These are phyloP conservation scores for Cokeromyces recurvatus DNA, from an alignment of 371 early-diverging fungal species.

Conservation along the genomic window DNA sequence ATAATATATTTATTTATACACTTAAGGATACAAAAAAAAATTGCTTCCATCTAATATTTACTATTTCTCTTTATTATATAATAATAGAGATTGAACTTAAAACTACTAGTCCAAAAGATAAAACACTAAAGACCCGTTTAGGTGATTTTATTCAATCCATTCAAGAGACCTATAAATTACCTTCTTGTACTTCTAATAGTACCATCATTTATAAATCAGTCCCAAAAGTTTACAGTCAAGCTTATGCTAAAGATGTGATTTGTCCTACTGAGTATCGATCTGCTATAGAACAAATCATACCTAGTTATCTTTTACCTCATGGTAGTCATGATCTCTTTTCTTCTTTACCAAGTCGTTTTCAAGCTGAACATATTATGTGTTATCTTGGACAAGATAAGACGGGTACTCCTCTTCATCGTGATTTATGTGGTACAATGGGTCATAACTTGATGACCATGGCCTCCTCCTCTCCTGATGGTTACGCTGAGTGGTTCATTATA, in stretches of 20 bases:
- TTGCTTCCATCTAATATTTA: neutral
- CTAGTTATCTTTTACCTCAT: slow-evolving; percentile 22
- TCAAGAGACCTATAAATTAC: too few relatives aligned
- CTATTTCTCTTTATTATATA: neutral
- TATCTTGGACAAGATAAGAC: slow-evolving; percentile 27
- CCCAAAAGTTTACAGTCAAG: too few relatives aligned
- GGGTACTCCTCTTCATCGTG: slow-evolving; percentile 34
- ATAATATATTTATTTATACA: neutral
- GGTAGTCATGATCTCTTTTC: slow-evolving; percentile 21
- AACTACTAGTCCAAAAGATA: neutral
- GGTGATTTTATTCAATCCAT: too few relatives aligned
- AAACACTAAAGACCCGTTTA: too few relatives aligned
- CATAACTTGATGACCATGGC: slow-evolving; percentile 37
- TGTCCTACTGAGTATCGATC: slow-evolving; percentile 17
- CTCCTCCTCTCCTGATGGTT: slow-evolving; percentile 10
- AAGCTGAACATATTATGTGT: slow-evolving; percentile 36
- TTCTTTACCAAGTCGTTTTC: slow-evolving; percentile 15
- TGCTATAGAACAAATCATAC: slow-evolving; percentile 14
- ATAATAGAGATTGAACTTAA: neutral
- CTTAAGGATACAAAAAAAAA: too few relatives aligned
- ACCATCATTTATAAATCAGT: too few relatives aligned
- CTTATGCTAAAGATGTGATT: slow-evolving; percentile 29
- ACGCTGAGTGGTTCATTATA: slow-evolving; percentile 31
- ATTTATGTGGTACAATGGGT: slow-evolving; percentile 36
- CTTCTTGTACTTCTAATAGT: too few relatives aligned